Conservation (phyloP, 1,139 yeast genomes). For the Trichomonascaceae sp. region DNA sequence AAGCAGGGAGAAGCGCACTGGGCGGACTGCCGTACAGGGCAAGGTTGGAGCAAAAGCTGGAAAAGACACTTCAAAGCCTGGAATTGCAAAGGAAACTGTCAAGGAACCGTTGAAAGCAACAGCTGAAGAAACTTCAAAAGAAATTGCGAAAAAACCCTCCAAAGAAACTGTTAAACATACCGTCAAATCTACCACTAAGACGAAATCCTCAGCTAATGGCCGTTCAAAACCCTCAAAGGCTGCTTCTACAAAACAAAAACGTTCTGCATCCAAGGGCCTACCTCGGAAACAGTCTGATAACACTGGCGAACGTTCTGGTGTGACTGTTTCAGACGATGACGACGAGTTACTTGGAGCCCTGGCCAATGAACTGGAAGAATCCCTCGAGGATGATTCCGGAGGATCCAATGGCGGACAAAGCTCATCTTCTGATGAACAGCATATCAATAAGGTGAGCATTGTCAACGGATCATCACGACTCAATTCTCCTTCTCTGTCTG, state of each 20-base stretch:
- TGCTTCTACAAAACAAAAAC: not conserved
- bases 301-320: not conserved
- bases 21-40: constrained; percentile 3
- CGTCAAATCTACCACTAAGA: not conserved
- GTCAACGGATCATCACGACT: not conserved
- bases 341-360: constrained; percentile 29
- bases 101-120: not conserved
- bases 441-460: constrained; percentile 4
- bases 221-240: not conserved
- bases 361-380: constrained; percentile 26
- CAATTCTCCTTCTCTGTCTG: constrained; percentile 7
- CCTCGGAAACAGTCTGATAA: not conserved
- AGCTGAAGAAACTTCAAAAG: not conserved
- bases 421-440: constrained; percentile 14
- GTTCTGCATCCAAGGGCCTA: not conserved
- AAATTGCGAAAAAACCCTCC: constrained; percentile 2
- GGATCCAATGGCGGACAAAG: constrained; percentile 15
- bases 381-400: constrained; percentile 22
- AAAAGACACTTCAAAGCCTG: too few species aligned
- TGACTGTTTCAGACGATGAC: constrained; percentile 12
- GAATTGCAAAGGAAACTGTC: not conserved
- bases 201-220: constrained; percentile 1
- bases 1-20: constrained; percentile 21
- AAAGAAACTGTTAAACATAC: constrained; percentile 5
- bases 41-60: not conserved